These are phyloP conservation scores for Colletotrichum scovillei DNA, from an alignment of 2,329 filamentous ascomycete genomes.

Conservation along the genomic window DNA sequence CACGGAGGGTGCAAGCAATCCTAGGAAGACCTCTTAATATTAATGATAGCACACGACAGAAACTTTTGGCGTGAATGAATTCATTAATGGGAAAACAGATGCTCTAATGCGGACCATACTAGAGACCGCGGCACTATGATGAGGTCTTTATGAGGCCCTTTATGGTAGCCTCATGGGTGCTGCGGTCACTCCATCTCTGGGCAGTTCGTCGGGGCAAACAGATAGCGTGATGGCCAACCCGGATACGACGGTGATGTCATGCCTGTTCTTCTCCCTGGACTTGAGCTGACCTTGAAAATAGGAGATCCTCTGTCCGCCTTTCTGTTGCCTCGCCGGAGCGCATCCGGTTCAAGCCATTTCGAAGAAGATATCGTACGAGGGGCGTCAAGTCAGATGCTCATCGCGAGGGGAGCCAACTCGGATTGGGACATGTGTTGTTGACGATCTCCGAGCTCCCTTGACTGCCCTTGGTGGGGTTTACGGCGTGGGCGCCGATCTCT, in stretches of 20 bases:
- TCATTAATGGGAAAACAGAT: not conserved
- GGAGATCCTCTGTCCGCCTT: not conserved
- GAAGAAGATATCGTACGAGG: conserved; percentile 1
- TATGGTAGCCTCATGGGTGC: not conserved
- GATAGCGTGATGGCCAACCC: too few relatives aligned
- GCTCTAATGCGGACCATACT: not conserved
- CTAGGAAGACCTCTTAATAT: not conserved
- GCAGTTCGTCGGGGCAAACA: not conserved
- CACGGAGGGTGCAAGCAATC: not conserved
- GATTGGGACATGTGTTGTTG: not conserved
- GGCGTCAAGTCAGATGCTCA: not conserved
- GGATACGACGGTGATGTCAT: conserved; percentile 11
- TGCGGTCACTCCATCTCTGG: not conserved
- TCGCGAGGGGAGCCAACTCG: not conserved
- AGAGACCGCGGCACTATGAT: not conserved
- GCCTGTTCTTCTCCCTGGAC: not conserved
- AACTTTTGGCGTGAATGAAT: not conserved
- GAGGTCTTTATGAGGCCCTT: not conserved
- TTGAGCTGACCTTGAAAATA: not conserved
- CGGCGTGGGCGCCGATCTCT: conserved; percentile 5
- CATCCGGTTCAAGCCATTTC: not conserved
- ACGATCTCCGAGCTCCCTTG: not conserved
- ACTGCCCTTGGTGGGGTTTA: not conserved
- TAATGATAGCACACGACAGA: not conserved
- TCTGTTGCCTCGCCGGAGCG: not conserved